Percentiles rank a stretch among this genome's conserved stretches.
Conservation (phyloP, 768 basidiomycete species). For the Terana coerulea region DNA sequence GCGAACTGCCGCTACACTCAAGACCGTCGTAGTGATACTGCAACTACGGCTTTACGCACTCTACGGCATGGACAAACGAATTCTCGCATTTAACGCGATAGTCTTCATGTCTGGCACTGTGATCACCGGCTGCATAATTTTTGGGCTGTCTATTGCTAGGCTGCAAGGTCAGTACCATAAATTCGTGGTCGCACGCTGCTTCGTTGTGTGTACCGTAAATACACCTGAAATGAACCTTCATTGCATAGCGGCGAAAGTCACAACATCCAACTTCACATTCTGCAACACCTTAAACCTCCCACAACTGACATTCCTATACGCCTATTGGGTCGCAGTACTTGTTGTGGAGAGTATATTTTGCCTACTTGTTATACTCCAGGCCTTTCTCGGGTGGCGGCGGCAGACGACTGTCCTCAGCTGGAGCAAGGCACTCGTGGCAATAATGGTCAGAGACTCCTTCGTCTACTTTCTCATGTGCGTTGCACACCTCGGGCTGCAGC, state of each 20-base stretch:
- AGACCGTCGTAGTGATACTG: slow-evolving; percentile 44
- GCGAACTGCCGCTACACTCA: too few relatives aligned
- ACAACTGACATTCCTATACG: slow-evolving; percentile 35
- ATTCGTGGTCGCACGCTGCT: too few relatives aligned
- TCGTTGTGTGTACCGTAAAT: too few relatives aligned
- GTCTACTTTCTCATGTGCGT: slow-evolving; percentile 56
- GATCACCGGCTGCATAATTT: too few relatives aligned
- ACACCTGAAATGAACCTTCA: too few relatives aligned
- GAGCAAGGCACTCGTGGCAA: slow-evolving; percentile 42
- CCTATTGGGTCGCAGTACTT: slow-evolving; percentile 63
- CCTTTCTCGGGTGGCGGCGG: slow-evolving; percentile 39
- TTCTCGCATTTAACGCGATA: slow-evolving; percentile 49
- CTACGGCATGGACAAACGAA: slow-evolving; percentile 48
- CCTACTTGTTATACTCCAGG: slow-evolving; percentile 44
- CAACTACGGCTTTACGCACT: slow-evolving; percentile 61
- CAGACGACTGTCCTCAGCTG: slow-evolving; percentile 32
- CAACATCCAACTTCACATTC: slow-evolving; percentile 24
- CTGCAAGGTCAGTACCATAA: too few relatives aligned
- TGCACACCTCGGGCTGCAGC: too few relatives aligned
- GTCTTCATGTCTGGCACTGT: too few relatives aligned
- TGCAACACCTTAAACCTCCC: slow-evolving; percentile 41
- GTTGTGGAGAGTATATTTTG: slow-evolving; percentile 52
- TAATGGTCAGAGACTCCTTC: slow-evolving; percentile 54
- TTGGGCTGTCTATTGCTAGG: too few relatives aligned
- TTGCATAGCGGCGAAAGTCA: slow-evolving; percentile 9